A percentile compares a stretch with the other conserved stretches of the same genome.
Conservation (phyloP, 2,329 filamentous ascomycete genomes). For the Apiospora sp. region DNA sequence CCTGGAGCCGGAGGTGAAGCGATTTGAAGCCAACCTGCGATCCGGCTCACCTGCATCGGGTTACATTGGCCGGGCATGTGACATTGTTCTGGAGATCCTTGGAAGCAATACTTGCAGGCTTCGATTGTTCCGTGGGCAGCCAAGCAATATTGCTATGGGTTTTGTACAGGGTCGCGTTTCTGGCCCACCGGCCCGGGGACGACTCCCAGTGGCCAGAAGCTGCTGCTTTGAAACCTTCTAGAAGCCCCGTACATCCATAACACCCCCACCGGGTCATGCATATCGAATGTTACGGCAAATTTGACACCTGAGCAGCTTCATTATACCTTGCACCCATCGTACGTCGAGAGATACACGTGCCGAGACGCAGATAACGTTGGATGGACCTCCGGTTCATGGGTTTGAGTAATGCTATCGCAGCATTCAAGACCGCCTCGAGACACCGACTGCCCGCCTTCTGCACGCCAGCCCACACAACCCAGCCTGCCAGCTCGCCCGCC, state of each 20-base stretch:
- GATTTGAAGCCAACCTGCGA: conserved; percentile 9
- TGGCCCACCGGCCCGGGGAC: conserved; percentile 18
- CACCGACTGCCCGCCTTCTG: no score
- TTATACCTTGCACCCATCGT: conserved; percentile 13
- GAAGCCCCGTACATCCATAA: conserved; percentile 23
- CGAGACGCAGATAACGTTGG: conserved; percentile 4
- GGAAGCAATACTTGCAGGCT: conserved; percentile 10
- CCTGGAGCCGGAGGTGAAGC: neutral
- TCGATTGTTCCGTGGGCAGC: conserved; percentile 19
- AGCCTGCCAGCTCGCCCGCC: neutral
- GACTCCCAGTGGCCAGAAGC: conserved; percentile 14
- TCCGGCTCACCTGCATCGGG: conserved; percentile 15
- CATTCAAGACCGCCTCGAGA: neutral
- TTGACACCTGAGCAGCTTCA: conserved; percentile 21
- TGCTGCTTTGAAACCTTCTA: conserved; percentile 25
- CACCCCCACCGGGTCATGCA: conserved; percentile 21
- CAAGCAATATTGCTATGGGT: conserved; percentile 20
- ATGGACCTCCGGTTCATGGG: neutral
- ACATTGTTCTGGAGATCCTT: conserved; percentile 8
- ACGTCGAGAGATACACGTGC: conserved; percentile 10
- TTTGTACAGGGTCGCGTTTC: conserved; percentile 1
- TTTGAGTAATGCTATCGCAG: conserved; percentile 18
- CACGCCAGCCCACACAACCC: no score
- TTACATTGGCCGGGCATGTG: conserved; percentile 21
- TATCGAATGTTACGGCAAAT: conserved; percentile 22